phyloP scores from a whole-genome alignment of 2,329 filamentous ascomycete species.

The Purpureocillium lavendulum region DNA sequence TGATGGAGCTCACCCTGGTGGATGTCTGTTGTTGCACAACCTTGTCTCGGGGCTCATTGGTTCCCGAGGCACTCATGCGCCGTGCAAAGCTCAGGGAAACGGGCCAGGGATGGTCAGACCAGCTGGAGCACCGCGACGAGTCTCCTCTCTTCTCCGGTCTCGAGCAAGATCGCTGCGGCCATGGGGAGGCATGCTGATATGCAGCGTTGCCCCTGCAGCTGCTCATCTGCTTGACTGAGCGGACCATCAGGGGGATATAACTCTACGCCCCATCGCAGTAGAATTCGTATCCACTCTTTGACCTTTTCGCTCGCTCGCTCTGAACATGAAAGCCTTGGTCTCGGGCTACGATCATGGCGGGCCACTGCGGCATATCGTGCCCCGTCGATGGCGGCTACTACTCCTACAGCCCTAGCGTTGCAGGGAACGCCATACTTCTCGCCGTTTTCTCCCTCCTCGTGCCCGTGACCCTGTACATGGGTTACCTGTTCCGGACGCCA shows the following conservation, averaged over 20 bases:
- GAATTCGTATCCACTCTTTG: neutral
- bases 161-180: neutral
- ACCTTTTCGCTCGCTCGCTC: conserved; percentile 5
- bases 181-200: neutral
- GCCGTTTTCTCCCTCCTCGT: conserved; percentile 29
- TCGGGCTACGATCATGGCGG: conserved; percentile 21
- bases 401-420: conserved; percentile 24
- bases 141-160: too few species aligned
- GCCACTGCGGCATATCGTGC: conserved; percentile 25
- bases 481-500: conserved; percentile 28
- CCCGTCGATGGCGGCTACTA: conserved; percentile 28
- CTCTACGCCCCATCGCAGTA: too few species aligned
- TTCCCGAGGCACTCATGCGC: neutral
- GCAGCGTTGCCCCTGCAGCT: conserved; percentile 6
- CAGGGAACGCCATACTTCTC: conserved; percentile 31
- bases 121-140: too few species aligned
- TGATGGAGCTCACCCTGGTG: too few species aligned
- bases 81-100: neutral
- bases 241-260: too few species aligned
- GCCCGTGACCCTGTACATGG: conserved; percentile 27
- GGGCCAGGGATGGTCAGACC: too few species aligned
- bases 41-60: neutral
- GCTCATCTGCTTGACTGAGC: neutral
- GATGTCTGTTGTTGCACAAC: too few species aligned
- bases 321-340: conserved; percentile 16